Base-by-base conservation (phyloP, 129 eudicot genomes). In the Gnaphalium uliginosum region DNA sequence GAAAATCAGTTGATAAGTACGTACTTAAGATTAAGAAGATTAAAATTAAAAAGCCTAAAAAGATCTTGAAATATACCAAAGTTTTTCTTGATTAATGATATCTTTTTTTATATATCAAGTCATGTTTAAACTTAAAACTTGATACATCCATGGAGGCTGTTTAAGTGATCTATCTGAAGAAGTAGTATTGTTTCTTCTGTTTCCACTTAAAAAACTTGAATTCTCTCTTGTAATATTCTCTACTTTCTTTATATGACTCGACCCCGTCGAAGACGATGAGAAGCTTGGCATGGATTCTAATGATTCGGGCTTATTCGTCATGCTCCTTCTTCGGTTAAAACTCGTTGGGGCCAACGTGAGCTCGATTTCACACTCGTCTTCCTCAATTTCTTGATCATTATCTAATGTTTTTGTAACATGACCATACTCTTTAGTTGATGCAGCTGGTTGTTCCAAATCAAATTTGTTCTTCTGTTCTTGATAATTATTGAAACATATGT, bases 281-380 rank as follows among this genome's bases (percentile, higher is more conserved):
- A 95, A 60, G 76, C 97, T 87, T 18, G 76, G 74, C 70, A 85
- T 77, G 5, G 92, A 88, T 74, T 86, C 87, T 6, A 84, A 86
- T 26, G 72, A 76, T 51, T 79, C 62, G 22, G 87, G 82, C n/a
- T 86, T 82, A 24, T 78, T 79, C 8, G 72, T 80, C 37, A 46
- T 85, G 83, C 74, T 65, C 53, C 80, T 82, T 22, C 77, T 86
- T n/a, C 79, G 72, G 43, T 75, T 35, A 66, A 73, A 89, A 79
- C 86, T 83, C 6, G 92, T 69, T 17, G 92, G 94, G 62, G 95
- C 99, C 82, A 95, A 85, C 71, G 99, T 95, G 27, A 95, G 87
- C 96, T 91, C 94, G 54, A 95, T 84, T 15, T 86, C 89, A 24
- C 81, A 72, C 69, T 95, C 97, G 19, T 88, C 92, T 77, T 83